Base-by-base conservation (phyloP, 179 eudicot genomes). In the Beta lomatogona region DNA sequence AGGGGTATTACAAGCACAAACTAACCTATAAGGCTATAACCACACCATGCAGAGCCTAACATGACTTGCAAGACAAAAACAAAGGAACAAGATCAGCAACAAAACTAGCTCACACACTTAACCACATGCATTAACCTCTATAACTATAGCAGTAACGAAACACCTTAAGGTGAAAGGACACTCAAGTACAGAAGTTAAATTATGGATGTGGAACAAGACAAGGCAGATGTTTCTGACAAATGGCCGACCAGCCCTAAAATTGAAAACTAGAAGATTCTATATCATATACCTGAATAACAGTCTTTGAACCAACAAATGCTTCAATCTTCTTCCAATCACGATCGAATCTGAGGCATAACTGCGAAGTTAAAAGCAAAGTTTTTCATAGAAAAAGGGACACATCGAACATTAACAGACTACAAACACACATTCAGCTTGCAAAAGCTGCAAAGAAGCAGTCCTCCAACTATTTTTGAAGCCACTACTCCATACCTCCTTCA, bases 291-390 rank as follows among this genome's bases (percentile, higher is more conserved):
- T 94, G 98, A 75, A 92, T 94, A 70, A 92, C 97, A 14, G 97
- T 90, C 83, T 94, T 94, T 50, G 98, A 92, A 9, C 97, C 98
- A 82, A 94, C 86, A 89, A 92, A 94, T 82, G 97, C 97, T 83
- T 90, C 98, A 71, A 94, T 94, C 83, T 94, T 94, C 87, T 94
- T 94, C 98, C 98, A 94, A 78, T 94, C 98, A 74, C 98, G 97
- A 85, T 94, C 98, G 82, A 94, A 94, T 79, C 98, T 91, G 84
- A 53, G 75, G 58, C 41, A 28, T 9, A 36, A 50, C 71, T 21
- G 54, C 14, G 65, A 22, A 72, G 41, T 36, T 36, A 36, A 36
- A 36, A 36, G 41, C 2, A 3, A 76, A 67, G 44, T 22, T 12
- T 31, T 18, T 12, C 54, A 25, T 25, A 25, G 28, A 25, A 25